Evolutionary conservation across 1,284 basidiomycete species (phyloP).

Genomic region (Mycena citricolor): DNA sequence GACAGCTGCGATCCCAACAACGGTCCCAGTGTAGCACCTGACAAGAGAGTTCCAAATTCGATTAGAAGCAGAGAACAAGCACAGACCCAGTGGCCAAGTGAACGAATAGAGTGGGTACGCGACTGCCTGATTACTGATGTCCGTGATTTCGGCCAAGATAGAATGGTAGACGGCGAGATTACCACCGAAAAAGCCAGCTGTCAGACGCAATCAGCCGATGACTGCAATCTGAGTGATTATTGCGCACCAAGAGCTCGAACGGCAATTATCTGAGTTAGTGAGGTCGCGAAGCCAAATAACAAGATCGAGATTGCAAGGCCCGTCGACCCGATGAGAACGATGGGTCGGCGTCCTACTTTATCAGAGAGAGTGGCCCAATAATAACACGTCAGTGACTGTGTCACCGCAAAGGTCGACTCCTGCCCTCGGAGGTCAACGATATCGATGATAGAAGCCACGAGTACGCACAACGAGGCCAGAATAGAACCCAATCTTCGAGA

Average conservation of each 20-base stretch:
- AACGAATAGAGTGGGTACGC: slow-evolving; percentile 65
- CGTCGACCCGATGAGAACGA: slow-evolving; percentile 54
- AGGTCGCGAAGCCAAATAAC: slow-evolving; percentile 58
- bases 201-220: neutral
- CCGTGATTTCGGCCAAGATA: slow-evolving; percentile 63
- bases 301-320: slow-evolving; percentile 46
- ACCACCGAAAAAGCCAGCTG: slow-evolving; percentile 62
- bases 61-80: neutral
- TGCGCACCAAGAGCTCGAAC: slow-evolving; percentile 11
- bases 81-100: slow-evolving; percentile 56
- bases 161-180: slow-evolving; percentile 64
- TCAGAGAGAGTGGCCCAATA: slow-evolving; percentile 64
- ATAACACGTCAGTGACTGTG: slow-evolving; percentile 64
- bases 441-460: neutral
- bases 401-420: slow-evolving; percentile 62
- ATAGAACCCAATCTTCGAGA: slow-evolving; percentile 66
- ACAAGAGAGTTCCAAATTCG: neutral
- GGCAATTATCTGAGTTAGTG: slow-evolving; percentile 35
- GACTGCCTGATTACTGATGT: slow-evolving; percentile 59
- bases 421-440: slow-evolving; percentile 1
- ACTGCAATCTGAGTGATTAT: neutral
- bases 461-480: slow-evolving; percentile 49
- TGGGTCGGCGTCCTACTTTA: slow-evolving; percentile 62
- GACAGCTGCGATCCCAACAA: slow-evolving; percentile 63
- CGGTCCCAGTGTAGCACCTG: slow-evolving; percentile 41